Evolutionary conservation across 2,329 filamentous ascomycete genomes (phyloP), one percentile per base, ranked within the genome.

Genomic region (Venturia oleaginea): DNA sequence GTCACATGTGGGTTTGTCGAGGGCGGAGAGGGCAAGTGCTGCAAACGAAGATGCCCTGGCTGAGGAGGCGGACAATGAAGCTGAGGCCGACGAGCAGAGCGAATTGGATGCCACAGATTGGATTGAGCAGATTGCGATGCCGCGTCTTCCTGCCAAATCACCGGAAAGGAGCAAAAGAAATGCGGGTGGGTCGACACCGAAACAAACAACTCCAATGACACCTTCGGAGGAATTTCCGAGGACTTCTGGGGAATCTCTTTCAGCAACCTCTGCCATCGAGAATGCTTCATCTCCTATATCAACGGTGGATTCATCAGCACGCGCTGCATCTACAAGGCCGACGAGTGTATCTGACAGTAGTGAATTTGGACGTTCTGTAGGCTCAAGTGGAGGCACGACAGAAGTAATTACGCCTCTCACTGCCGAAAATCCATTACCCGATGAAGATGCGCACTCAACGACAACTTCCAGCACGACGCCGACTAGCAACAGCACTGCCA

Each of bases 271-370:
- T 57, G 30, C 13, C 5, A n/a, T 57, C 19, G 51, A 22, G 15
- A 60, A 46, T 24, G 51, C 62, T 19, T 63, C 62, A 10, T 64
- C 63, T 19, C 63, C 63, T 22, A 48, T 55, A 30, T 64, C 63
- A 11, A 10, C 37, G 5, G 38, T 51, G 22, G 63, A 61, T 27
- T 64, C 63, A 3, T 59, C 63, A 19, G 63, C 22, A 11, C 30
- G 32, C 22, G 59, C 46, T 46, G n/a, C 27, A 24, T 64, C 63
- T 6, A 61, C 63, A 19, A n/a, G 54, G 11, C 46, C 63, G 27
- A 64, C 63, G 7, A 43, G 37, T 19, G 63, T 64, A 15, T 60
- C 55, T 37, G 63, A 64, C 22, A 34, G 30, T 19, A 61, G 63
- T 38, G 63, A 64, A 3, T 13, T 34, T 30, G 63, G 27, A 32